Conservation (phyloP, 139 green algal species). For the Chlamydomonas incerta region DNA sequence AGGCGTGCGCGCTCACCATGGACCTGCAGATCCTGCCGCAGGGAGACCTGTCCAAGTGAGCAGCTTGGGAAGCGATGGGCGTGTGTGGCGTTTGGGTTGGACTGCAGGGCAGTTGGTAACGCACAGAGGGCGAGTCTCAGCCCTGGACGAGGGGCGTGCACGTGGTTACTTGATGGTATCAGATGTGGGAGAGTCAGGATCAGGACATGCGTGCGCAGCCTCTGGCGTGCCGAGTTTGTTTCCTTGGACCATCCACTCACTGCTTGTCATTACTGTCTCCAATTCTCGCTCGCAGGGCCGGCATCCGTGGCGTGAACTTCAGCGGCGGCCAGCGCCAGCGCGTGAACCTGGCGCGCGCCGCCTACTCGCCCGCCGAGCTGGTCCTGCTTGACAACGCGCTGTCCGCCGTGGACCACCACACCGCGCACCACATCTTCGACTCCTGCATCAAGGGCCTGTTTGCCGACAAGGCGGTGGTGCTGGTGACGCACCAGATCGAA, state of each 20-base stretch:
- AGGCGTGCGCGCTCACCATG: slow-evolving; percentile 64
- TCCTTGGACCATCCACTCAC: no score
- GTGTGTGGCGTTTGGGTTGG: no score
- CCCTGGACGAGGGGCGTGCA: no score
- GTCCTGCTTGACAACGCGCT: slow-evolving; percentile 66
- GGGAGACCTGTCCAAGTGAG: slow-evolving; percentile 56
- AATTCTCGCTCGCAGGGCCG: slow-evolving; percentile 36
- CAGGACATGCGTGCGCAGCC: no score
- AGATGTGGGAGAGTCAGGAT: no score
- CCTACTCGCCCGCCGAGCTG: slow-evolving; percentile 57
- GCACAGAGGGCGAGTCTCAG: background rate
- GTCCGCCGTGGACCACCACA: slow-evolving; percentile 65
- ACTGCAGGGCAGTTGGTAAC: background rate
- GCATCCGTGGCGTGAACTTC: slow-evolving; percentile 70
- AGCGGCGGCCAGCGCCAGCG: slow-evolving; percentile 67
- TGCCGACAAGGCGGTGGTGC: slow-evolving; percentile 40
- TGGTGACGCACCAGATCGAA: slow-evolving; percentile 10
- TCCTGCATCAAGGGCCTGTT: slow-evolving; percentile 50
- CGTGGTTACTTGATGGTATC: no score
- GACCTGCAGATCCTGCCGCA: slow-evolving; percentile 70
- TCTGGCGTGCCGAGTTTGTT: no score
- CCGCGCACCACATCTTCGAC: slow-evolving; percentile 61
- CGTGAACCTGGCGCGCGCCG: slow-evolving; percentile 58
- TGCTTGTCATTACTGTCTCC: no score
- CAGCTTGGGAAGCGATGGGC: no score